Percentiles rank a stretch among this genome's conserved stretches.
phyloP scores from a whole-genome alignment of 176 grass and related monocot species.

The Carex parvula region DNA sequence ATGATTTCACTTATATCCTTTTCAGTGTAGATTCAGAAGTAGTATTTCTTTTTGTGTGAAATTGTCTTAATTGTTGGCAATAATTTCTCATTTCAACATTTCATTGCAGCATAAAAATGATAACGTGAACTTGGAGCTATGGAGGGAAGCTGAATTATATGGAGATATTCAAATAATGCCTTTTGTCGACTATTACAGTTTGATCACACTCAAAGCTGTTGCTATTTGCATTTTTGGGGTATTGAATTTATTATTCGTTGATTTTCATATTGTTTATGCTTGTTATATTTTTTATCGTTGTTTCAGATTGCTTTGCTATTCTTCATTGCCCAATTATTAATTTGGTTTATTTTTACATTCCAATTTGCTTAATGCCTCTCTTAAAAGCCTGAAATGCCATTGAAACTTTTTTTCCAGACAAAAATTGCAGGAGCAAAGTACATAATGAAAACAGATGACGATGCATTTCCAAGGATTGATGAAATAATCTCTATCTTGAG shows the following conservation, averaged over 20 bases:
- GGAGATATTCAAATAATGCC: conserved; percentile 91
- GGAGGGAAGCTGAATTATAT: conserved; percentile 77
- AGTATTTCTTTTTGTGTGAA: conserved; percentile 8
- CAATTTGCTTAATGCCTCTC: background rate
- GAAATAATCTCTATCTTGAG: conserved; percentile 73
- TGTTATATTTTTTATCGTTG: background rate
- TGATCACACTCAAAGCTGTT: conserved; percentile 80
- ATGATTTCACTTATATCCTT: background rate
- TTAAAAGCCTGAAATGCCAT: background rate
- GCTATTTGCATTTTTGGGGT: conserved; percentile 78
- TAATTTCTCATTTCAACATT: background rate
- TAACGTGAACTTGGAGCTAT: conserved; percentile 73
- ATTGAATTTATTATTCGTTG: conserved; percentile 34
- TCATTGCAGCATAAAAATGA: conserved; percentile 69
- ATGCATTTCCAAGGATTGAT: conserved; percentile 93
- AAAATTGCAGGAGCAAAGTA: conserved; percentile 70
- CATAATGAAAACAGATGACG: conserved; percentile 99
- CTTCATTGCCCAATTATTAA: conserved; percentile 1
- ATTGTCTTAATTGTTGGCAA: conserved; percentile 16
- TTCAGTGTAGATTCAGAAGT: background rate
- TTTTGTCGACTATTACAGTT: conserved; percentile 88
- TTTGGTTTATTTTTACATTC: background rate
- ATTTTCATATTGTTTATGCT: conserved; percentile 16
- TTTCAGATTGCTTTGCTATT: background rate
- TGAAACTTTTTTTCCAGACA: conserved; percentile 43